phyloP scores from a whole-genome alignment of 768 basidiomycete species.

The Mycena galericulata region DNA sequence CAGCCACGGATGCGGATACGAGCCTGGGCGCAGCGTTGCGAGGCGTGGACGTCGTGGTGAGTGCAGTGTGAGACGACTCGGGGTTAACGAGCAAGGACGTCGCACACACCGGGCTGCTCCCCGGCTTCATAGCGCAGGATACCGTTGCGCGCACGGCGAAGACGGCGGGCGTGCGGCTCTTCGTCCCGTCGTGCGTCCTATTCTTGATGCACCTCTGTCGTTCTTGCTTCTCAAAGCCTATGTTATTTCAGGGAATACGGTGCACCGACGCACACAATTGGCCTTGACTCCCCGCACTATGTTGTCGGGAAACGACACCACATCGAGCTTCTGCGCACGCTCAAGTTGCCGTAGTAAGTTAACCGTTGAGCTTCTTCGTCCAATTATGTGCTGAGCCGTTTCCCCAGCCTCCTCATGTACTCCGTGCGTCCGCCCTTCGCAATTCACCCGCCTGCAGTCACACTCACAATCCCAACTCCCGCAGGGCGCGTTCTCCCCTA shows the following conservation, averaged over 20 bases:
- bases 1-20: background rate
- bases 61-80: conserved; percentile 15
- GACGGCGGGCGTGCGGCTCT: conserved; percentile 10
- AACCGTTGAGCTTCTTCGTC: too few relatives aligned
- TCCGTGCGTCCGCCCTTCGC: background rate
- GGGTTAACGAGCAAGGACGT: conserved; percentile 4
- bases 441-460: background rate
- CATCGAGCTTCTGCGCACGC: conserved; percentile 3
- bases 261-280: background rate
- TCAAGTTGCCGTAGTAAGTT: conserved; percentile 12
- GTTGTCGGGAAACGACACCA: conserved; percentile 18
- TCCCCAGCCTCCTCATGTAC: conserved; percentile 7
- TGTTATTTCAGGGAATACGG: conserved; percentile 13
- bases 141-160: conserved; percentile 13
- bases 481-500: conserved; percentile 5
- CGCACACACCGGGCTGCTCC: background rate
- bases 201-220: background rate
- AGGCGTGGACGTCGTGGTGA: conserved; percentile 18
- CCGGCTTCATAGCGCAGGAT: conserved; percentile 19
- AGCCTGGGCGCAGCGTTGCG: background rate
- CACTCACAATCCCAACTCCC: too few relatives aligned
- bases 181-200: conserved; percentile 20
- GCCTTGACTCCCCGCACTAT: background rate
- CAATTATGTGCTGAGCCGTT: too few relatives aligned
- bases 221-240: background rate